Evolutionary conservation across 495 filamentous ascomycete species (phyloP).

Genomic region (Hyaloscypha bicolor): DNA sequence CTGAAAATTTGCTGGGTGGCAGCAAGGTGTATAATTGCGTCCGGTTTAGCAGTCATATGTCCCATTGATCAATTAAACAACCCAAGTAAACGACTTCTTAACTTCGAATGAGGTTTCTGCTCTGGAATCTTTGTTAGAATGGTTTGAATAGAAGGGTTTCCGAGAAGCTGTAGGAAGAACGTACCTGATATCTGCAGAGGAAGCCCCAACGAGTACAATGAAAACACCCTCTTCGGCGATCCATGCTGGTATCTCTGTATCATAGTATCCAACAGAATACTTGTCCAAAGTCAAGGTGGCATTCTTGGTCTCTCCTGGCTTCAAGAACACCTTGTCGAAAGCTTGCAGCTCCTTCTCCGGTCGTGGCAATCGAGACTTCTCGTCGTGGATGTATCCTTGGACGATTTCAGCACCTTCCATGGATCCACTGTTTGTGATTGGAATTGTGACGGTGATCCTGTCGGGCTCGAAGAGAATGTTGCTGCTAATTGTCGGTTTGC

Average conservation of each 20-base stretch:
- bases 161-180: slow-evolving; percentile 7
- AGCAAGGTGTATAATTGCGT: background rate
- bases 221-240: slow-evolving; percentile 78
- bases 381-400: slow-evolving; percentile 72
- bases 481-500: slow-evolving; percentile 54
- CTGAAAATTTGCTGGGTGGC: background rate
- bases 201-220: slow-evolving; percentile 62
- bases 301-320: slow-evolving; percentile 68
- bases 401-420: slow-evolving; percentile 73
- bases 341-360: slow-evolving; percentile 79
- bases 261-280: slow-evolving; percentile 81
- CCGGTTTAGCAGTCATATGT: slow-evolving; percentile 8
- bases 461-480: slow-evolving; percentile 53
- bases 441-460: slow-evolving; percentile 61
- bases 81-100: slow-evolving; percentile 60
- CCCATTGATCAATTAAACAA: slow-evolving; percentile 26
- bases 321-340: slow-evolving; percentile 75
- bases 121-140: slow-evolving; percentile 36
- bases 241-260: slow-evolving; percentile 70
- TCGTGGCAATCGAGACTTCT: slow-evolving; percentile 56
- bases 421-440: slow-evolving; percentile 68
- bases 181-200: slow-evolving; percentile 43
- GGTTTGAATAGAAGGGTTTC: slow-evolving; percentile 28
- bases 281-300: slow-evolving; percentile 69
- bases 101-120: slow-evolving; percentile 54